Percentiles rank a stretch among this genome's conserved stretches.
phyloP scores from a whole-genome alignment of 768 basidiomycete species.

The Lactarius hatsudake region DNA sequence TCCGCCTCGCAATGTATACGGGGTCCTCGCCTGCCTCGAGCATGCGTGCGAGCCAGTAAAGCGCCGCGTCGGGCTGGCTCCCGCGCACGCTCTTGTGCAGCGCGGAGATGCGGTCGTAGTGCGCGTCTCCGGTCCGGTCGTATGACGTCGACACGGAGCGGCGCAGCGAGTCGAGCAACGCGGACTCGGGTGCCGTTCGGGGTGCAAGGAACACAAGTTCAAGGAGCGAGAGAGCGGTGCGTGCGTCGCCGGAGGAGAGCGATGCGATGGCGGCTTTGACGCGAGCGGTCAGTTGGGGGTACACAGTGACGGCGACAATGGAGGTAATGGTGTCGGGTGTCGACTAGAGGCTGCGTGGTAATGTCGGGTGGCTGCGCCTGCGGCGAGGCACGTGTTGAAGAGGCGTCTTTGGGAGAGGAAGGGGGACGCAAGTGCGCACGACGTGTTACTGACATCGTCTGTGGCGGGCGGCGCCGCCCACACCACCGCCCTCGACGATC shows the following conservation, averaged over 20 bases:
- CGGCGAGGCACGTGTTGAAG: background rate
- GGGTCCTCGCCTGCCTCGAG: conserved; percentile 79
- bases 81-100: conserved; percentile 83
- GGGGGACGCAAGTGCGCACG: conserved; percentile 4
- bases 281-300: conserved; percentile 45
- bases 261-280: conserved; percentile 50
- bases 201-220: conserved; percentile 60
- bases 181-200: conserved; percentile 40
- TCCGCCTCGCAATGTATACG: conserved; percentile 66
- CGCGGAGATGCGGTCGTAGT: conserved; percentile 81
- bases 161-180: conserved; percentile 55
- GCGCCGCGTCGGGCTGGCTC: conserved; percentile 68
- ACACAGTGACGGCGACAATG: conserved; percentile 21
- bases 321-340: background rate
- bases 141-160: conserved; percentile 65
- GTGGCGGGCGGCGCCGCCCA: conserved; percentile 28
- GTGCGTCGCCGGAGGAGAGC: conserved; percentile 66
- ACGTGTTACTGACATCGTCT: background rate
- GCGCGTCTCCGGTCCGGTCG: conserved; percentile 72
- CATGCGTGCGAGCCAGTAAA: conserved; percentile 91
- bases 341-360: conserved; percentile 24
- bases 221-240: conserved; percentile 73
- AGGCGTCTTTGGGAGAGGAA: conserved; percentile 8
- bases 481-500: conserved; percentile 55
- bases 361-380: background rate